These are phyloP conservation scores for Rhodotorula taiwanensis DNA, from an alignment of 768 basidiomycete species.

Conservation along the genomic window DNA sequence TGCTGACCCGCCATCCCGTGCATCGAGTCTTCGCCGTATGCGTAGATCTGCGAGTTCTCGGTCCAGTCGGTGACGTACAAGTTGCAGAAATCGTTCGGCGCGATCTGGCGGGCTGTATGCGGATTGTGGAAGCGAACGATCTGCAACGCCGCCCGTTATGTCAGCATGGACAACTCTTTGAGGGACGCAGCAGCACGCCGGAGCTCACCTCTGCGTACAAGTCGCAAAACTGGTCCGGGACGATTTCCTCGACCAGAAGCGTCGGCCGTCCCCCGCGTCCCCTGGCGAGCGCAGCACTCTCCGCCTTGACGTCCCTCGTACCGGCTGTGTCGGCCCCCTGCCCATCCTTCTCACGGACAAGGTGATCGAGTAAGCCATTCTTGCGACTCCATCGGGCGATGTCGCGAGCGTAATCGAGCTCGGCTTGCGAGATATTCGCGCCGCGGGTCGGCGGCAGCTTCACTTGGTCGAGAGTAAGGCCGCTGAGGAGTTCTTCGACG, in stretches of 20 bases:
- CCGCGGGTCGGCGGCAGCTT: not conserved
- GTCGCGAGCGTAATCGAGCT: conserved; percentile 19
- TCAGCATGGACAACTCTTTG: too few relatives aligned
- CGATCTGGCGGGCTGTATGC: not conserved
- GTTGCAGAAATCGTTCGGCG: not conserved
- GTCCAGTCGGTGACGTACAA: conserved; percentile 31
- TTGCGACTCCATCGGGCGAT: conserved; percentile 9
- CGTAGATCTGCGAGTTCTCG: not conserved
- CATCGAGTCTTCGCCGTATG: not conserved
- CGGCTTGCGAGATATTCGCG: not conserved
- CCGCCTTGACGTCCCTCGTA: not conserved
- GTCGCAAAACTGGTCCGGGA: conserved; percentile 4
- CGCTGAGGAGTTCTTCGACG: not conserved
- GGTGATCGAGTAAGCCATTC: conserved; percentile 12
- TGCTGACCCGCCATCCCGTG: not conserved
- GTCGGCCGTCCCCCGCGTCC: not conserved
- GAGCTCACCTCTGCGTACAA: conserved; percentile 11
- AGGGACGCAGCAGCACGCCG: too few relatives aligned
- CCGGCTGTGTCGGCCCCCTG: not conserved
- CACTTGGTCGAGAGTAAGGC: not conserved
- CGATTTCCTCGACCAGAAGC: not conserved
- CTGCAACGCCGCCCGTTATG: too few relatives aligned
- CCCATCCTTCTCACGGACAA: not conserved
- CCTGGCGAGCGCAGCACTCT: not conserved
- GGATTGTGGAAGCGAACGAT: conserved; percentile 19